These are phyloP conservation scores for Lunasporangiospora selenospora DNA, from an alignment of 192 early-diverging fungal genomes.

Conservation along the genomic window DNA sequence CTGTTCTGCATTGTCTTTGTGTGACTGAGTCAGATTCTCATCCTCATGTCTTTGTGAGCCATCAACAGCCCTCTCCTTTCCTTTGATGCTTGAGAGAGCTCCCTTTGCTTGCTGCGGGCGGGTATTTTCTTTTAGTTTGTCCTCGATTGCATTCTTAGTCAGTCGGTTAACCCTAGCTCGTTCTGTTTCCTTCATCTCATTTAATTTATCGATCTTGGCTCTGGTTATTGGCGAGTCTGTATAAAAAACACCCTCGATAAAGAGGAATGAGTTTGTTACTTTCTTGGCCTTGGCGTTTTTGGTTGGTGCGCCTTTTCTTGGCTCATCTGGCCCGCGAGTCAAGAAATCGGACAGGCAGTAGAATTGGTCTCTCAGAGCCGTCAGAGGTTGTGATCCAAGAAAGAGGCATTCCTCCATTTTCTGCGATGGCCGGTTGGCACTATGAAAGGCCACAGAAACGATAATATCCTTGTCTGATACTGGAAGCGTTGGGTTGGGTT, in stretches of 20 bases:
- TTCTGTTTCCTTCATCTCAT: constrained; percentile 10
- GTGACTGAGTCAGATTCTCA: no score
- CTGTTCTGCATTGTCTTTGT: no score
- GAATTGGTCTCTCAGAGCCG: constrained; percentile 73
- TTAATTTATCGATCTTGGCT: constrained; percentile 42
- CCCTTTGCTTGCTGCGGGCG: no score
- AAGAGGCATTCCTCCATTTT: constrained; percentile 70
- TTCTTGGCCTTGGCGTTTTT: constrained; percentile 61
- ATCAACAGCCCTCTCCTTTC: no score
- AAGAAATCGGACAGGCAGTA: constrained; percentile 74
- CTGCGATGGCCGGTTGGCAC: constrained; percentile 54
- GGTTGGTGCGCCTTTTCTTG: constrained; percentile 15
- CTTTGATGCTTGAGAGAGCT: no score
- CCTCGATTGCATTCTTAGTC: no score
- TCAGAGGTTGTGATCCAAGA: constrained; percentile 71
- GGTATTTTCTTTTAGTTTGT: no score
- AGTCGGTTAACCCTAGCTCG: no score
- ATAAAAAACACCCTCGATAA: constrained; percentile 81
- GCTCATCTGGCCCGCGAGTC: constrained; percentile 43
- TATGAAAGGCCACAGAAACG: constrained; percentile 69
- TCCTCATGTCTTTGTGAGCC: no score
- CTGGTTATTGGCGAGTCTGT: constrained; percentile 66
- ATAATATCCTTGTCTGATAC: constrained; percentile 61
- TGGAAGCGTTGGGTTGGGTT: no score
- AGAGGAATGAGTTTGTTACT: constrained; percentile 71